Conservation (phyloP, 345 rosid genomes). For the Isatis tinctoria region DNA sequence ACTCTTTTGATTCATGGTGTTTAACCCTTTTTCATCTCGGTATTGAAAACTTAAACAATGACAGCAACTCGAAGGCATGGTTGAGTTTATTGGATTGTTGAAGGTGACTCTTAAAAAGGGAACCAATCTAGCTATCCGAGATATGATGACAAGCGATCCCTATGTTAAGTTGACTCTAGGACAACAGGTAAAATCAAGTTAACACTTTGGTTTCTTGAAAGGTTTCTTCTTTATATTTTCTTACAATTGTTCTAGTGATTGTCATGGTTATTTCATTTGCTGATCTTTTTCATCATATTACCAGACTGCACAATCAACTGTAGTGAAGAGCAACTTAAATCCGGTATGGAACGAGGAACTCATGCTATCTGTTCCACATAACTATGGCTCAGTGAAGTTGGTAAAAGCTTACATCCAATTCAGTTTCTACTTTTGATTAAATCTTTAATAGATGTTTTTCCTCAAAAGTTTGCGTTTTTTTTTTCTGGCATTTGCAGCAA, state of each 20-base stretch:
- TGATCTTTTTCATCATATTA: constrained; percentile 10
- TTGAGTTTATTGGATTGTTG: constrained; percentile 82
- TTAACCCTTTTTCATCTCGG: not conserved
- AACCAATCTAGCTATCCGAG: constrained; percentile 75
- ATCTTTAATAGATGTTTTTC: no score
- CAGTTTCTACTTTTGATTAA: not conserved
- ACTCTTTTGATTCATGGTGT: not conserved
- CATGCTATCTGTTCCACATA: constrained; percentile 70
- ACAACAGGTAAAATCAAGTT: constrained; percentile 55
- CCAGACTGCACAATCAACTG: constrained; percentile 54
- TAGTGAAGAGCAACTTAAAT: constrained; percentile 63
- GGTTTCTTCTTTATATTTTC: not conserved
- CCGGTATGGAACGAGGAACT: constrained; percentile 85
- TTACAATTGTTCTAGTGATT: not conserved
- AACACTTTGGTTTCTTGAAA: not conserved
- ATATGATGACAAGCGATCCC: constrained; percentile 95
- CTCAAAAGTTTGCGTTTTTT: not conserved
- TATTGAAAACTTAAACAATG: constrained; percentile 18
- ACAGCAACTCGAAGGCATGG: constrained; percentile 69
- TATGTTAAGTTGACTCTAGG: constrained; percentile 80
- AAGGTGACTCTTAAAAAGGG: constrained; percentile 74
- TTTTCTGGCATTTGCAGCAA: constrained; percentile 43
- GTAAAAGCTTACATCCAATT: constrained; percentile 29
- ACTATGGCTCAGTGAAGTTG: constrained; percentile 59
- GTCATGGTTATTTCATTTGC: not conserved